Conservation (phyloP, 2,329 filamentous ascomycete genomes). For the Aspergillus ibericus region DNA sequence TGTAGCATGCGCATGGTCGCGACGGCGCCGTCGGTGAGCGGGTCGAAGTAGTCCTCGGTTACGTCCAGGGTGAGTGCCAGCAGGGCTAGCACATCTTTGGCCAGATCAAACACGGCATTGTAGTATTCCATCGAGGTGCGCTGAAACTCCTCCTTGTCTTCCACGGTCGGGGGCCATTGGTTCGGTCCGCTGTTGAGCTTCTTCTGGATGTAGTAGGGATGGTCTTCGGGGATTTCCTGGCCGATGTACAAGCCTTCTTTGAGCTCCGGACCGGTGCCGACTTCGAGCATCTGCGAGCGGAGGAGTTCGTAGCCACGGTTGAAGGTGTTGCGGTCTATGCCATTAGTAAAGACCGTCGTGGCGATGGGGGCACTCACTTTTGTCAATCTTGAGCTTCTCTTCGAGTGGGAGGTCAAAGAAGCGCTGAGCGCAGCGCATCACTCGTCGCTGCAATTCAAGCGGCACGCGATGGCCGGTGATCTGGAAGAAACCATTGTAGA, state of each 20-base stretch:
- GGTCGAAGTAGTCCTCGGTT: conserved; percentile 38
- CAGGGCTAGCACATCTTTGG: conserved; percentile 44
- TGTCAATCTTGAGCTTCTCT: conserved; percentile 42
- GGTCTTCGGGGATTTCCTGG: conserved; percentile 41
- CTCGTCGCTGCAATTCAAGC: conserved; percentile 36
- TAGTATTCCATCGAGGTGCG: conserved; percentile 45
- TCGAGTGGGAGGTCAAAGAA: conserved; percentile 45
- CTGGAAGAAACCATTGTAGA: conserved; percentile 47
- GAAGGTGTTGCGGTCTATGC: conserved; percentile 38
- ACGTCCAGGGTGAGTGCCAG: conserved; percentile 45
- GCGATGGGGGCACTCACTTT: conserved; percentile 23
- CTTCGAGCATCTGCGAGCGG: conserved; percentile 45
- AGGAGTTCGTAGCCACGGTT: conserved; percentile 48
- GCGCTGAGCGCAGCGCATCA: conserved; percentile 41
- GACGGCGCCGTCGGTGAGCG: conserved; percentile 37
- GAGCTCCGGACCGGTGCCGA: conserved; percentile 44
- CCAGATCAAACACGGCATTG: conserved; percentile 37
- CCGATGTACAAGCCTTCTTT: conserved; percentile 49
- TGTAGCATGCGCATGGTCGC: conserved; percentile 47
- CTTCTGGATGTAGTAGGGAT: conserved; percentile 40
- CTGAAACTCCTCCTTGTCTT: conserved; percentile 35
- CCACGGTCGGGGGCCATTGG: conserved; percentile 36
- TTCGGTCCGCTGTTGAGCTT: conserved; percentile 44
- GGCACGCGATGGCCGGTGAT: conserved; percentile 46
- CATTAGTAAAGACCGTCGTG: background rate